These are phyloP conservation scores for Yamadazyma sp. DNA, from an alignment of 1,139 yeast species.

Conservation along the genomic window DNA sequence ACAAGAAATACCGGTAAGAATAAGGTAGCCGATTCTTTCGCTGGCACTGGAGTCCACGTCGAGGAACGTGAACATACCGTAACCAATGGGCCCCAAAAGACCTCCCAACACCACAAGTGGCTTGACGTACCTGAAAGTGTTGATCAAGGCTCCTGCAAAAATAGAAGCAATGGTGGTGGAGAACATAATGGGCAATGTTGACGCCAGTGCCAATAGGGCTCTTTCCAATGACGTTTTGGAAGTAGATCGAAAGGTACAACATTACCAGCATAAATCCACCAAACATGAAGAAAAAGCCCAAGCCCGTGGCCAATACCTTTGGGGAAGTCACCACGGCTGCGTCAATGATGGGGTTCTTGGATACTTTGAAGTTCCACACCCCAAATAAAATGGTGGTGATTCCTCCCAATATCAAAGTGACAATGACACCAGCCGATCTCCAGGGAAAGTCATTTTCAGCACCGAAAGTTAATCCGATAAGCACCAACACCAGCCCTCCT, in stretches of 20 bases:
- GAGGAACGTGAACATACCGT: constrained; percentile 32
- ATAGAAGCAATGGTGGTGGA: constrained; percentile 33
- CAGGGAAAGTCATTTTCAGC: constrained; percentile 46
- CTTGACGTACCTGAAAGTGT: constrained; percentile 31
- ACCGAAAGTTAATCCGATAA: constrained; percentile 39
- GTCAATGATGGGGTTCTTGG: constrained; percentile 28
- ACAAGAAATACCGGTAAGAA: constrained; percentile 28
- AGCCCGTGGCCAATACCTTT: constrained; percentile 23
- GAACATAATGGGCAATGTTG: constrained; percentile 34
- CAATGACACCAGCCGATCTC: constrained; percentile 49
- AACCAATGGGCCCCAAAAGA: constrained; percentile 29
- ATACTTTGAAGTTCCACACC: constrained; percentile 26
- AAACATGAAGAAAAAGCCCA: constrained; percentile 23
- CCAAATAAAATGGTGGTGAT: constrained; percentile 17
- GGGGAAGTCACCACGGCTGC: constrained; percentile 22
- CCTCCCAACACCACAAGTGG: constrained; percentile 30
- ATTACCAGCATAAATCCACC: constrained; percentile 8
- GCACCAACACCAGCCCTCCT: constrained; percentile 43
- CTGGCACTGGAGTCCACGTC: constrained; percentile 27
- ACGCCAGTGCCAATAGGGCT: constrained; percentile 40
- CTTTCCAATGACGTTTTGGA: constrained; percentile 34
- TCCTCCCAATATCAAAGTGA: constrained; percentile 47
- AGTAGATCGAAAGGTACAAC: constrained; percentile 32
- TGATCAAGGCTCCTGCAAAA: constrained; percentile 27
- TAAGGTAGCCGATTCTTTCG: constrained; percentile 35